Evolutionary conservation across 148 eudicot species (phyloP), one percentile per base, ranked within the genome.

Genomic region (Camellia granthamiana): DNA sequence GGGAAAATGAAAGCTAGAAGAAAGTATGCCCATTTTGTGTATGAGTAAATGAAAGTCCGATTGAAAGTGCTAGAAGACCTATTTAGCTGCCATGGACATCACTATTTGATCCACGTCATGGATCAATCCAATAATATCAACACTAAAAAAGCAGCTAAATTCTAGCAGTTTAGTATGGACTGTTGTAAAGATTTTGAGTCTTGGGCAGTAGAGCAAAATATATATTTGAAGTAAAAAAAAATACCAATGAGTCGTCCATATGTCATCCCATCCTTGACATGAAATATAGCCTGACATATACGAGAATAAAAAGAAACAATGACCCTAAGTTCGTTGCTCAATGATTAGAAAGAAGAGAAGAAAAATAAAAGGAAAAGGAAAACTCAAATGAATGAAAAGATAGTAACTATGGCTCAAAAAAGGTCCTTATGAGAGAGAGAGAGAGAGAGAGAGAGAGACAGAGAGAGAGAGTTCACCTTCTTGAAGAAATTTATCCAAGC

Each of bases 231-330:
- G 7, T 6, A 11, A 55, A 49, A 3, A 10, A 72, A 18, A 72
- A 6, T 83, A 88, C 90, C 83, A 72, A 83, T 81, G 6, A 88
- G 66, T 80, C 93, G 87, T 77, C 97, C 97, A 81, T 84, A 91
- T 14, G 74, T 60, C 72, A 56, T 83, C 61, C 96, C 93, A 75
- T 92, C 87, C 75, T 84, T 85, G 85, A 84, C 67, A 76, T 75
- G 46, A 83, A 92, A 90, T 65, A 94, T 43, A 72, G 87, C 96
- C 96, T 93, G 86, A 56, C 14, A 75, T 18, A 79, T 43, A 10
- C 44, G 30, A 18, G 11, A 49, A 46, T 9, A 23, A 9, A 4
- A 47, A 47, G 7, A 47, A 47, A 47, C 7, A 47, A 54, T 30
- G 12, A 21, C 43, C 13, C 18, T 51, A 52, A 52, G 14, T 72